These are phyloP conservation scores for Caryopteris hybrid DNA, from an alignment of 305 asterid species.

Conservation along the genomic window DNA sequence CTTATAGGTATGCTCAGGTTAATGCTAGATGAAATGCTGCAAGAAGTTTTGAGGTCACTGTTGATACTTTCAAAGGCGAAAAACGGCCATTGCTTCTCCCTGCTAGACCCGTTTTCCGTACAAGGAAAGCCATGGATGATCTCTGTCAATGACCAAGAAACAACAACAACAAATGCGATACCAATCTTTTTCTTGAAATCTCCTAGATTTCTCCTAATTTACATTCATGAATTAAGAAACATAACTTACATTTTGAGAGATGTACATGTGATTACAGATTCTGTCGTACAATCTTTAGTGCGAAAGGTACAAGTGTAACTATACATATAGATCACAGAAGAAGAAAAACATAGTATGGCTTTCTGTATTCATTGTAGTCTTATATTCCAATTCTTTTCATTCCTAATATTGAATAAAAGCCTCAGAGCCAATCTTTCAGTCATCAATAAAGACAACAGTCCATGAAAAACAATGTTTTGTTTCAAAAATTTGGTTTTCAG, in stretches of 20 bases:
- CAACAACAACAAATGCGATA: neutral
- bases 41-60: slow-evolving; percentile 17
- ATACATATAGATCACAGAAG: slow-evolving; percentile 15
- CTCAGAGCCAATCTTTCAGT: no score
- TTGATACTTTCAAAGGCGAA: neutral
- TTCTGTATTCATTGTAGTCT: neutral
- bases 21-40: slow-evolving; percentile 12
- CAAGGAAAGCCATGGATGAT: neutral
- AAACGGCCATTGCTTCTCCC: neutral
- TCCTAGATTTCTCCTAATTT: neutral
- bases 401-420: neutral
- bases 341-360: neutral
- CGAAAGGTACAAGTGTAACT: slow-evolving; percentile 29
- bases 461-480: neutral
- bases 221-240: neutral
- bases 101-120: neutral
- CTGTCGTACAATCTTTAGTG: slow-evolving; percentile 15
- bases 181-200: neutral
- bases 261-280: slow-evolving; percentile 21
- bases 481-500: neutral
- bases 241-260: slow-evolving; percentile 20
- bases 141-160: neutral
- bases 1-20: slow-evolving; percentile 41
- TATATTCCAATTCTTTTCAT: neutral
- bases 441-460: no score